Percentiles rank a stretch among this genome's conserved stretches.
Conservation (phyloP, 2,329 filamentous ascomycete genomes). For the Tolypocladium tundrense region DNA sequence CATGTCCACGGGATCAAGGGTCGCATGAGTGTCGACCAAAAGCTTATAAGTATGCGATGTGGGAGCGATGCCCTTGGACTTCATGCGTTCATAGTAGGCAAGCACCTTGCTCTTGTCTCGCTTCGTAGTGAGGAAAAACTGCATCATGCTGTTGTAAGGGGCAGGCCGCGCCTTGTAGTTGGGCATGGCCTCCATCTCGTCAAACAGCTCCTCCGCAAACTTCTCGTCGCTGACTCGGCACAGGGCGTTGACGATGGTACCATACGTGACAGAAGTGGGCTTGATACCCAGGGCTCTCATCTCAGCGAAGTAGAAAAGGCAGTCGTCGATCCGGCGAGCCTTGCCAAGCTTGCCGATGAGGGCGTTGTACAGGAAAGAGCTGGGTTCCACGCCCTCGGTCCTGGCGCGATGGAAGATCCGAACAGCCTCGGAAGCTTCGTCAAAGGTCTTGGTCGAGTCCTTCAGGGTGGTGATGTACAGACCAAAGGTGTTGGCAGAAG, state of each 20-base stretch:
- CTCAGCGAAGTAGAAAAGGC: conserved; percentile 94
- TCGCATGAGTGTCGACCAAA: conserved; percentile 88
- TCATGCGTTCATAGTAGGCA: conserved; percentile 92
- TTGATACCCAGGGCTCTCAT: conserved; percentile 91
- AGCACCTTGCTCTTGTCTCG: conserved; percentile 90
- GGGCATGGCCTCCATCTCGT: conserved; percentile 97
- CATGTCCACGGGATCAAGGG: conserved; percentile 86
- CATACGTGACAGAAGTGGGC: conserved; percentile 94
- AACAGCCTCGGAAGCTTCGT: conserved; percentile 92
- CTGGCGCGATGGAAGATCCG: conserved; percentile 95
- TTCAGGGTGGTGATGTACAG: conserved; percentile 99
- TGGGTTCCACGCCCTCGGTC: conserved; percentile 87
- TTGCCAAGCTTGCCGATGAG: conserved; percentile 97
- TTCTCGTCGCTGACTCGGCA: conserved; percentile 97
- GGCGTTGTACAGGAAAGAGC: conserved; percentile 95
- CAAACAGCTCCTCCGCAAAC: conserved; percentile 94
- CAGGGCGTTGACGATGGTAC: conserved; percentile 94
- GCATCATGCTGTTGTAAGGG: conserved; percentile 99
- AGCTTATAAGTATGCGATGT: conserved; percentile 98
- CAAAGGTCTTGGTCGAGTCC: conserved; percentile 93
- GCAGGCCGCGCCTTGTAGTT: conserved; percentile 98
- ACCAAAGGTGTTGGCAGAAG: conserved; percentile 94
- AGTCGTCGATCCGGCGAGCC: conserved; percentile 94
- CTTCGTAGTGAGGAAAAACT: conserved; percentile 97
- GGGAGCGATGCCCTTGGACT: conserved; percentile 72